phyloP scores from a whole-genome alignment of 805 yeast genomes.

The Lipomyces anomalus region DNA sequence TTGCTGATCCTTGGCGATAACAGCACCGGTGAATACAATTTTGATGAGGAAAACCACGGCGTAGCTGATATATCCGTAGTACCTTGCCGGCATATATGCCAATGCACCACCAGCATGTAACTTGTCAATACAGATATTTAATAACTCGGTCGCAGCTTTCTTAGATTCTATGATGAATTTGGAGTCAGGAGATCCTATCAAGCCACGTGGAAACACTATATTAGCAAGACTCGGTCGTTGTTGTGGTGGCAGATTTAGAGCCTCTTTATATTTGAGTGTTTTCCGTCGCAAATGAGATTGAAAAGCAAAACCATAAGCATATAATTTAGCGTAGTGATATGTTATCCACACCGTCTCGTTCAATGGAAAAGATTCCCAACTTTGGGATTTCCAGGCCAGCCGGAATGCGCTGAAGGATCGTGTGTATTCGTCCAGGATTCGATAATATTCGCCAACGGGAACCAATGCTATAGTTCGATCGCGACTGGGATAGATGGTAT shows the following conservation, averaged over 20 bases:
- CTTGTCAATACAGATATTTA: slow-evolving; percentile 19
- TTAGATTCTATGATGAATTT: slow-evolving; percentile 24
- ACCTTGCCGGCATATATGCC: slow-evolving; percentile 24
- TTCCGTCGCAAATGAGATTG: slow-evolving; percentile 24
- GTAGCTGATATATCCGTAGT: slow-evolving; percentile 22
- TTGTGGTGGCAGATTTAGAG: slow-evolving; percentile 4
- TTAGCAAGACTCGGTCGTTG: slow-evolving; percentile 7
- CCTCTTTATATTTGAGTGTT: slow-evolving; percentile 5
- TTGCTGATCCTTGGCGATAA: slow-evolving; percentile 16
- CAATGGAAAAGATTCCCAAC: slow-evolving; percentile 23
- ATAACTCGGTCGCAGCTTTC: slow-evolving; percentile 21
- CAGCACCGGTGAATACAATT: slow-evolving; percentile 26
- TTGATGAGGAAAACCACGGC: slow-evolving; percentile 27
- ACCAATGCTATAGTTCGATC: slow-evolving; percentile 26
- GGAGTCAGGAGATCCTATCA: slow-evolving; percentile 24
- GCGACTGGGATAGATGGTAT: slow-evolving; percentile 25
- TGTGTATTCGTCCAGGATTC: slow-evolving; percentile 26
- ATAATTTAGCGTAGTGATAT: slow-evolving; percentile 22
- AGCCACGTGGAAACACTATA: slow-evolving; percentile 24
- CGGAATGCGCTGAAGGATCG: slow-evolving; percentile 23
- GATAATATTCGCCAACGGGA: slow-evolving; percentile 24
- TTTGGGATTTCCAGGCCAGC: slow-evolving; percentile 21
- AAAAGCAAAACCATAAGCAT: slow-evolving; percentile 26
- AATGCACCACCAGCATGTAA: slow-evolving; percentile 24
- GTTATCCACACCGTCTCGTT: slow-evolving; percentile 23